phyloP scores from a whole-genome alignment of 2,329 filamentous ascomycete species.

The Monilinia fructicola region DNA sequence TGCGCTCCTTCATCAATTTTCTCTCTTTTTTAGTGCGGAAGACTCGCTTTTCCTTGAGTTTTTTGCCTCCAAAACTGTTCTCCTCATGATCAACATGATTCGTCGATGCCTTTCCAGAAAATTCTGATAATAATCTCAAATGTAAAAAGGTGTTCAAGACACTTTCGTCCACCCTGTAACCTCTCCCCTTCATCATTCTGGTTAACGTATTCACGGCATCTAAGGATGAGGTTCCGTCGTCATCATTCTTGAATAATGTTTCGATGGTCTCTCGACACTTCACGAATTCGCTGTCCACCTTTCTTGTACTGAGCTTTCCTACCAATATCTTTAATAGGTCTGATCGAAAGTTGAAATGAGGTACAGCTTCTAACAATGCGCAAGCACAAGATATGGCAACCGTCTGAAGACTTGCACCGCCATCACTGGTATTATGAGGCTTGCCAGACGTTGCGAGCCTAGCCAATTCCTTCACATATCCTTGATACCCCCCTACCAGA shows the following conservation, averaged over 20 bases:
- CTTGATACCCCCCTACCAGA: constrained; percentile 80
- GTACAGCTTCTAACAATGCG: constrained; percentile 74
- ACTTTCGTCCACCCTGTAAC: constrained; percentile 80
- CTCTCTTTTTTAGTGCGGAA: constrained; percentile 87
- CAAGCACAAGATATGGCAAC: constrained; percentile 86
- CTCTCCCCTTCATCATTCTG: constrained; percentile 86
- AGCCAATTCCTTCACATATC: constrained; percentile 75
- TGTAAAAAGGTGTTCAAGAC: constrained; percentile 90
- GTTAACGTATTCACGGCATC: constrained; percentile 82
- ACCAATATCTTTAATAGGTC: constrained; percentile 87
- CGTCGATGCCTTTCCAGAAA: constrained; percentile 77
- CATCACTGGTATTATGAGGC: constrained; percentile 42
- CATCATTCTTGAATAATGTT: constrained; percentile 79
- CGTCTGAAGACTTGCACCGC: constrained; percentile 57
- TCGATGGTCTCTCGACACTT: constrained; percentile 79
- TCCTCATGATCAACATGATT: constrained; percentile 65
- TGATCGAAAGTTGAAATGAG: constrained; percentile 94
- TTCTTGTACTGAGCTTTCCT: constrained; percentile 73
- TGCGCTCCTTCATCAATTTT: constrained; percentile 82
- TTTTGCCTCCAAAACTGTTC: constrained; percentile 51
- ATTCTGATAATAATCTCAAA: constrained; percentile 83
- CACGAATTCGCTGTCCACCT: constrained; percentile 70
- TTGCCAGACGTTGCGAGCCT: constrained; percentile 61
- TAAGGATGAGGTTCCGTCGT: constrained; percentile 83
- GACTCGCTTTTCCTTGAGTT: constrained; percentile 71